These are phyloP conservation scores for Alnus rubra DNA, from an alignment of 306 rosid species.

Conservation along the genomic window DNA sequence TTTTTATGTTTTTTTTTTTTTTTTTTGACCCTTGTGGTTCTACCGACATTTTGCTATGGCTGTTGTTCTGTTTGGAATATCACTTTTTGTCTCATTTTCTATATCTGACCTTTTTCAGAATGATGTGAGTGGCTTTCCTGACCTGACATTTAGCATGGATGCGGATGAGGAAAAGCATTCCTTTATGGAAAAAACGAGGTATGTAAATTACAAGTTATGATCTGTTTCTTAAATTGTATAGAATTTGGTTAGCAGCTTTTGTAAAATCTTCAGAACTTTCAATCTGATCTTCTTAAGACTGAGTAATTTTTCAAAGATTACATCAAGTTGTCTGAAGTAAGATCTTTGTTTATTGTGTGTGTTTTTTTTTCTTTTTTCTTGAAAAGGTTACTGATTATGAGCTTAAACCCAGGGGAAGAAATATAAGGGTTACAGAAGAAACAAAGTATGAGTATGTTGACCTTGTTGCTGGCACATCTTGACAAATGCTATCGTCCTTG, in stretches of 20 bases:
- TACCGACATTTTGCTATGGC: not conserved
- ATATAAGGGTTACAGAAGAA: conserved; percentile 95
- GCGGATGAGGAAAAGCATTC: conserved; percentile 95
- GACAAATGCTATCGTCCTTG: conserved; percentile 98
- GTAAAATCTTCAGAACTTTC: not conserved
- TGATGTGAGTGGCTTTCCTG: conserved; percentile 86
- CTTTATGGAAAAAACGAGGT: conserved; percentile 96
- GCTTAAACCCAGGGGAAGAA: conserved; percentile 98
- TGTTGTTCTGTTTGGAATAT: conserved; percentile 7
- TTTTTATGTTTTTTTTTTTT: conserved; percentile 9
- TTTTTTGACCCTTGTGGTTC: not conserved
- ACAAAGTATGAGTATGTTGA: conserved; percentile 98
- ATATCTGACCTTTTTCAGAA: conserved; percentile 46
- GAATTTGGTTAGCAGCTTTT: not conserved
- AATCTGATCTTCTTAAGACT: not conserved
- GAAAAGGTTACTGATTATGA: conserved; percentile 94
- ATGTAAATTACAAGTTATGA: conserved; percentile 19
- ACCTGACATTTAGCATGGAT: conserved; percentile 98
- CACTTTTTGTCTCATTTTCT: conserved; percentile 9
- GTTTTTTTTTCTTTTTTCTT: not conserved
- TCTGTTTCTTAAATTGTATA: not conserved
- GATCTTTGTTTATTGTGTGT: not conserved
- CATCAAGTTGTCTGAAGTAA: not conserved
- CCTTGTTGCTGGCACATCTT: conserved; percentile 94
- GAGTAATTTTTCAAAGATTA: not conserved